Evolutionary conservation across 352 stramenopile species (phyloP), one percentile per base, ranked within the genome.

Genomic region (Phytophthora litchii): DNA sequence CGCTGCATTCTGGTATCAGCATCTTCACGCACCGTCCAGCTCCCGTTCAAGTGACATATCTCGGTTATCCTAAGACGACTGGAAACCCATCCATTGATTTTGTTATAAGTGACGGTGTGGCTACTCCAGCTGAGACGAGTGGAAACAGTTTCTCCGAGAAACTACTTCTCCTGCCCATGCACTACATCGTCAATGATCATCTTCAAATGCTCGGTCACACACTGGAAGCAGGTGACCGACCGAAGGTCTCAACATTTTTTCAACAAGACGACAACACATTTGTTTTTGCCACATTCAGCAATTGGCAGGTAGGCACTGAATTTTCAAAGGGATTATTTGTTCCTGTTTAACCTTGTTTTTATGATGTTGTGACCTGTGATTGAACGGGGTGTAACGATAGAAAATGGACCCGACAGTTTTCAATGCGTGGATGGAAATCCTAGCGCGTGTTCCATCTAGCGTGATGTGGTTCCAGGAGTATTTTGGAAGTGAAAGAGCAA

Each of bases 181-280:
- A 83, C 43, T 95, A 94, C 57, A 91, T 96, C 21, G 83, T 86
- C 14, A 93, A 94, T 57, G 88, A 95, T 55, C 78, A 94, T 60
- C 72, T 89, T 42, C 83, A 96, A 54, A 74, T 96, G 62, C 72
- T 91, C 40, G 80, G 75, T 0, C 74, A 87, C 42, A 79, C 75
- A 14, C 34, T 84, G 14, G 50, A 72, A 55, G n/a, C n/a, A n/a
- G 73, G 64, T 1, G 23, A 70, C 0, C 59, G 62, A 4, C 69
- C 76, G 1, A 59, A 54, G 23, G 43, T 70, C 4, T 55, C 66
- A 4, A 47, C 66, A 3, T 31, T 43, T 12, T 44, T 19, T 21
- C 4, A 54, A 9, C 4, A 40, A 63, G 31, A 23, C 12, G 34
- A 46, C 34, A 43, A 46, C 11, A 45, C 50, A 31, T 84, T 95